Conservation (phyloP, 345 rosid species). For the Theobroma cacao region DNA sequence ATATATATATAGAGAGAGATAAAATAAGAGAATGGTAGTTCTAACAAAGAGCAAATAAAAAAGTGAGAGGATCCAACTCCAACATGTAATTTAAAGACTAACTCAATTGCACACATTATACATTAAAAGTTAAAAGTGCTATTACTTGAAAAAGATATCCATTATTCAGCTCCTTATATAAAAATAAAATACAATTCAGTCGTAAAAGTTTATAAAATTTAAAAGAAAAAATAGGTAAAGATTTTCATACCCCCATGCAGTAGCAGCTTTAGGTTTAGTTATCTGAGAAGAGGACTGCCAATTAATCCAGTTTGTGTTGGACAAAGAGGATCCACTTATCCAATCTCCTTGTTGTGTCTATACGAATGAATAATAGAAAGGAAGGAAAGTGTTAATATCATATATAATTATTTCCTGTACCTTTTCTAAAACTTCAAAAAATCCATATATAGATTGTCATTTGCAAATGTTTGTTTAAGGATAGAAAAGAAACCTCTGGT, state of each 20-base stretch:
- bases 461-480: not conserved
- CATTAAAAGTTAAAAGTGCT: not conserved
- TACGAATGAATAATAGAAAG: not conserved
- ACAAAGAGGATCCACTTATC: not conserved
- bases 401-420: too few relatives aligned
- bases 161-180: not conserved
- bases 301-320: not conserved
- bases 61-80: too few relatives aligned
- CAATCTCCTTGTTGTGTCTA: not conserved
- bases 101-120: too few relatives aligned
- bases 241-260: not conserved
- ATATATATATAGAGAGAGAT: not conserved
- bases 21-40: not conserved
- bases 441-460: too few relatives aligned
- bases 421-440: not conserved
- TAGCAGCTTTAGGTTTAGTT: not conserved
- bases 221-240: not conserved
- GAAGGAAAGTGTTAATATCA: not conserved
- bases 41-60: not conserved
- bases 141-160: not conserved
- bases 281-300: not conserved
- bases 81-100: too few relatives aligned
- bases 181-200: too few relatives aligned
- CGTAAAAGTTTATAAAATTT: not conserved
- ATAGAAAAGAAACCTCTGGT: not conserved